These are phyloP conservation scores for Lachnellula occidentalis DNA, from an alignment of 2,329 filamentous ascomycete genomes.

Conservation along the genomic window DNA sequence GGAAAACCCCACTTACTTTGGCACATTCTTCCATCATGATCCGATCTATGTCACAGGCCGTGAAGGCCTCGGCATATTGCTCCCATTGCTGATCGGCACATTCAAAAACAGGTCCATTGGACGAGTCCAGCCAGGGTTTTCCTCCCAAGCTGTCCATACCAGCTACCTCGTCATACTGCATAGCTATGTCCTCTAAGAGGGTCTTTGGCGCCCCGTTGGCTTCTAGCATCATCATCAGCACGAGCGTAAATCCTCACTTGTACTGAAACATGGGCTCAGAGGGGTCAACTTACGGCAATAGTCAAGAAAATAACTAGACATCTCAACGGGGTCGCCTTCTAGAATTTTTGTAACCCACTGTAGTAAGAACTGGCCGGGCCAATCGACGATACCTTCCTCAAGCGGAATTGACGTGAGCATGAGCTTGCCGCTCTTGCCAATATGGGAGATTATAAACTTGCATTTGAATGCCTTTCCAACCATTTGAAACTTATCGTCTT, in stretches of 20 bases:
- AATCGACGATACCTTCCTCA: background rate
- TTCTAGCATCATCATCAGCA: background rate
- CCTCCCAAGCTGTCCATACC: background rate
- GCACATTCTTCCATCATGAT: constrained; percentile 14
- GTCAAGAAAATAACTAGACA: background rate
- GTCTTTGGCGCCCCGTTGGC: background rate
- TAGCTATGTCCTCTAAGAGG: background rate
- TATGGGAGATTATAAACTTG: background rate
- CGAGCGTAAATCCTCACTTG: background rate
- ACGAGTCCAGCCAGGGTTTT: background rate
- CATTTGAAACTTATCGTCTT: background rate
- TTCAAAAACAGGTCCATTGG: background rate
- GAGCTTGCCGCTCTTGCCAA: background rate
- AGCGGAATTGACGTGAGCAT: background rate
- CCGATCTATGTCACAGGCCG: constrained; percentile 11
- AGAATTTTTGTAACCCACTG: background rate
- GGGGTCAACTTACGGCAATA: background rate
- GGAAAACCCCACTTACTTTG: constrained; percentile 9
- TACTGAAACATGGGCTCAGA: background rate
- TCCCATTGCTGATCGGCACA: constrained; percentile 4
- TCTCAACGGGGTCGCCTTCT: background rate
- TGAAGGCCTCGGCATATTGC: constrained; percentile 5
- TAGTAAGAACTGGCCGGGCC: background rate
- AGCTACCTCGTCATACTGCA: background rate
- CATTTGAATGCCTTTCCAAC: background rate